Evolutionary conservation across 2,329 filamentous ascomycete species (phyloP), one percentile per base, ranked within the genome.

Genomic region (Fusarium beomiforme): DNA sequence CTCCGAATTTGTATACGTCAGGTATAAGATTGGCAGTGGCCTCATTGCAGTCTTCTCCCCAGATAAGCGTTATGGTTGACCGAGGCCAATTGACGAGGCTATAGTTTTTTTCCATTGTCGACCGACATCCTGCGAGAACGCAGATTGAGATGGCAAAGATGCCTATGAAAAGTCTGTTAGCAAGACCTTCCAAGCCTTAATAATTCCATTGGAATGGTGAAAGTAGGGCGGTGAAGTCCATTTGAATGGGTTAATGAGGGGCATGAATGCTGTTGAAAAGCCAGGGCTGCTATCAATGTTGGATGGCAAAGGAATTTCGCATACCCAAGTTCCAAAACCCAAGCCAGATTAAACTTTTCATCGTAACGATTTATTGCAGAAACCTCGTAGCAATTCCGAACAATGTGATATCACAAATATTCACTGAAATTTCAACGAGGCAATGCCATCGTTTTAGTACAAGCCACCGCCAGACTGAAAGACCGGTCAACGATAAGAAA

Each of bases 61-160:
- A 74, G 24, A 71, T 26, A 5, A 74, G 67, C 2, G 39, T 41
- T 24, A 74, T 51, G 0, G 69, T 71, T 19, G 58, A 60, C n/a
- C 59, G 62, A 1, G 72, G 67, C 72, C 72, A 74, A 33, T 73
- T 70, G 41, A 74, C 21, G 16, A 74, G 56, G 33, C 59, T 64
- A 37, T 67, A 73, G 26, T 66, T 73, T 23, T 42, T 65, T 17
- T 73, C 71, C n/a, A 59, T 59, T 2, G 44, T 58, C 3, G 53
- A 68, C 36, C 63, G 42, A 14, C 72, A 72, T 16, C 71, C 71
- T 12, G 67, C 50, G 1, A 74, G 58, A 23, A 74, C 60, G 39
- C 69, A 74, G 11, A 73, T 59, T 4, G 70, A 65, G 10, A 74
- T 49, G 14, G 71, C 69, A 21, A 73, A 33, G 13, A 73, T 43